phyloP scores from a whole-genome alignment of 2,329 filamentous ascomycete genomes.

The Talaromyces sp. region DNA sequence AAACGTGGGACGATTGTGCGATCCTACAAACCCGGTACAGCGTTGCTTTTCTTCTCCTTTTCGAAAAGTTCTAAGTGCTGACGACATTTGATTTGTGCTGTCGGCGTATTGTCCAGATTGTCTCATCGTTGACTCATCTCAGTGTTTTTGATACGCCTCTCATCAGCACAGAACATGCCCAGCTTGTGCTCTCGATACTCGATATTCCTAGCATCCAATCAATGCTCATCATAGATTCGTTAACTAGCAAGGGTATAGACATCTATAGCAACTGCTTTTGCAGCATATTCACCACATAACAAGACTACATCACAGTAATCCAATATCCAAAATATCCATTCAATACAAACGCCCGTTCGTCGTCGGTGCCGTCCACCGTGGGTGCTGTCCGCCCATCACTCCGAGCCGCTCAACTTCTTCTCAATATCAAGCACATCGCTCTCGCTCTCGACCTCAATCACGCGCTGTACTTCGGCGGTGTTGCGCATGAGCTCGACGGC shows the following conservation, averaged over 20 bases:
- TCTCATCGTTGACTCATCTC: too few relatives aligned
- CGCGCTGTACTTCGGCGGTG: conserved; percentile 79
- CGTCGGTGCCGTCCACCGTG: too few relatives aligned
- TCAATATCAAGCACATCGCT: conserved; percentile 84
- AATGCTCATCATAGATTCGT: not conserved
- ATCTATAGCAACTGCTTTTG: not conserved
- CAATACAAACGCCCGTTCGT: not conserved
- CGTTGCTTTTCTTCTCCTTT: too few relatives aligned
- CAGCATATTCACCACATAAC: too few relatives aligned
- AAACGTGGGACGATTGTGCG: too few relatives aligned
- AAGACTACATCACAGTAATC: not conserved
- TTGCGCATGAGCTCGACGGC: conserved; percentile 95
- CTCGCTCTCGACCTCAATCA: conserved; percentile 75
- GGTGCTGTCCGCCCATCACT: conserved; percentile 3
- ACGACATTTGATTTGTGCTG: too few relatives aligned
- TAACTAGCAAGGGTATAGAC: not conserved
- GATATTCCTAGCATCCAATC: not conserved
- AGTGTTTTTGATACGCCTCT: too few relatives aligned
- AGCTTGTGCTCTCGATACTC: too few relatives aligned
- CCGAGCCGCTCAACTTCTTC: conserved; percentile 47
- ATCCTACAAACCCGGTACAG: not conserved
- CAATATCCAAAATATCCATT: not conserved
- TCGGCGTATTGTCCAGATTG: not conserved
- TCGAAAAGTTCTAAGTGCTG: too few relatives aligned
- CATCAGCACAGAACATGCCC: too few relatives aligned